These are phyloP conservation scores for Fusarium fujikuroi DNA, from an alignment of 2,329 filamentous ascomycete species.

Conservation along the genomic window DNA sequence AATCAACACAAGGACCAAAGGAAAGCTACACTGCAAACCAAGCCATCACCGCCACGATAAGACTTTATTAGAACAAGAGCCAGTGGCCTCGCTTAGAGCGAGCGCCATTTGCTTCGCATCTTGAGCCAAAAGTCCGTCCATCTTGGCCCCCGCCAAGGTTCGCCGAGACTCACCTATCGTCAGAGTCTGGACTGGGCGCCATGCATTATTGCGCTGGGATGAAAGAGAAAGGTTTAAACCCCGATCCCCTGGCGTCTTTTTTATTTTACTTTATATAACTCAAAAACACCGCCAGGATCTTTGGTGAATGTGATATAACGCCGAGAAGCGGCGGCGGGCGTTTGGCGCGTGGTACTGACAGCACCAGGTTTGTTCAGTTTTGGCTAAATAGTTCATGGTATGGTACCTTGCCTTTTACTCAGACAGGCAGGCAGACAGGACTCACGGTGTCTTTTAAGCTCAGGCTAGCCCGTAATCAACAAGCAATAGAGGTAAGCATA, in stretches of 20 bases:
- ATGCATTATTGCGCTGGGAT: slow-evolving; percentile 10
- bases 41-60: slow-evolving; percentile 8
- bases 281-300: neutral
- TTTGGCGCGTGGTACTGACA: slow-evolving; percentile 13
- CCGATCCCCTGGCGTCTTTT: neutral
- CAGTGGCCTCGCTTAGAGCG: slow-evolving; percentile 34
- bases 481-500: slow-evolving; percentile 26
- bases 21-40: neutral
- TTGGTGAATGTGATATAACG: neutral
- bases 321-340: slow-evolving; percentile 3
- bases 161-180: slow-evolving; percentile 27
- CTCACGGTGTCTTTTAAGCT: slow-evolving; percentile 25
- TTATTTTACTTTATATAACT: neutral
- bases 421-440: slow-evolving; percentile 11
- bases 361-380: neutral
- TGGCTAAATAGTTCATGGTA: neutral
- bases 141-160: slow-evolving; percentile 35
- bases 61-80: slow-evolving; percentile 14
- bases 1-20: neutral
- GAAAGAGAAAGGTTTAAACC: neutral
- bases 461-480: slow-evolving; percentile 10
- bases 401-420: slow-evolving; percentile 6
- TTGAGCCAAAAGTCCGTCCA: slow-evolving; percentile 13
- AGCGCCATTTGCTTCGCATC: slow-evolving; percentile 34
- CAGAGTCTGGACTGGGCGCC: slow-evolving; percentile 36